Evolutionary conservation across 2,329 filamentous ascomycete species (phyloP).

Genomic region (Botryotinia narcissicola): DNA sequence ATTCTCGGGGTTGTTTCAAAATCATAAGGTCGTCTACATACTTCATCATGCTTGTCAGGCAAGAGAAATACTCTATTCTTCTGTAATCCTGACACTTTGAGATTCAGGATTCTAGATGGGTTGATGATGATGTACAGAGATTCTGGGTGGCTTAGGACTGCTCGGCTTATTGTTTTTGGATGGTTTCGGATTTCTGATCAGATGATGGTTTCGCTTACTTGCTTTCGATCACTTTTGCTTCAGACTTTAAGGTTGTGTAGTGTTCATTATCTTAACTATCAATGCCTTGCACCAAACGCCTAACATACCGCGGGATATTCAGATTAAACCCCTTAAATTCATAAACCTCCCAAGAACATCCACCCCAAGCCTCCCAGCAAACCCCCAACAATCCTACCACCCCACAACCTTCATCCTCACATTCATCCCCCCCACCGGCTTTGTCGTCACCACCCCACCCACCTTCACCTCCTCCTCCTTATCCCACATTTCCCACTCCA

Average conservation of each 20-base stretch:
- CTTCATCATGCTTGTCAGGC: no score
- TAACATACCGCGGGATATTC: background rate
- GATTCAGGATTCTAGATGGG: no score
- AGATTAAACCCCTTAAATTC: background rate
- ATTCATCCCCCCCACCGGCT: constrained; percentile 18
- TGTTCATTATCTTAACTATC: background rate
- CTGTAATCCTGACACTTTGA: no score
- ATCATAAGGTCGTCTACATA: no score
- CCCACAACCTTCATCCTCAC: constrained; percentile 12
- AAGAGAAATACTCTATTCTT: no score
- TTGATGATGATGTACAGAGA: no score
- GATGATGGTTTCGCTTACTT: background rate
- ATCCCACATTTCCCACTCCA: constrained; percentile 38
- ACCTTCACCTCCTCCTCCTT: constrained; percentile 46
- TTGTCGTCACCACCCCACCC: constrained; percentile 51
- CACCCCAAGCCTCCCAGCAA: no score
- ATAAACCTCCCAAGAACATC: background rate
- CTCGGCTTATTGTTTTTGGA: no score
- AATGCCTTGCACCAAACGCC: background rate
- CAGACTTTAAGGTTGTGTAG: fast-evolving
- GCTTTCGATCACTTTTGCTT: background rate
- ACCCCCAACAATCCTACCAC: background rate
- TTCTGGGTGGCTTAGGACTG: no score
- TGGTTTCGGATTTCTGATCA: no score
- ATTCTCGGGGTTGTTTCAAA: no score